phyloP scores from a whole-genome alignment of 176 grass and related monocot species.

The Zizania latifolia region DNA sequence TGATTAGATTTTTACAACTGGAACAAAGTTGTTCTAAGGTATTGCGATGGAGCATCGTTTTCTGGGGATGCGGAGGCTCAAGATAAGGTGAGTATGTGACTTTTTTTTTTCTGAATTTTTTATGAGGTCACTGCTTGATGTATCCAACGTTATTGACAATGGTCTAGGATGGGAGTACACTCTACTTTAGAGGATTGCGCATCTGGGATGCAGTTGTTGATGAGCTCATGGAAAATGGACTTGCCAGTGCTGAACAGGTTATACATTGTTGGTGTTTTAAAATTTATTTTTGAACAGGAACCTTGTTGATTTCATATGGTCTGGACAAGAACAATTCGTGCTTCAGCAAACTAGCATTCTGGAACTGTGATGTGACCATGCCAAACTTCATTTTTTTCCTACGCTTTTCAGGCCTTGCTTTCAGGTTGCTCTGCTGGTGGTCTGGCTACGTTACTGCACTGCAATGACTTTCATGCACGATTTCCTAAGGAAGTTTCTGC shows the following conservation, averaged over 20 bases:
- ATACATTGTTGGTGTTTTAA: neutral
- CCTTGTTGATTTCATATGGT: neutral
- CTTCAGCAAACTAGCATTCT: too few species aligned
- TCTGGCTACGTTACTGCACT: conserved; percentile 62
- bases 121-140: neutral
- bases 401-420: conserved; percentile 55
- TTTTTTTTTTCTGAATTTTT: too few species aligned
- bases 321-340: neutral
- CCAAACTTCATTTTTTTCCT: neutral
- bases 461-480: conserved; percentile 51
- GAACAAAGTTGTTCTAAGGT: conserved; percentile 75
- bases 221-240: conserved; percentile 57
- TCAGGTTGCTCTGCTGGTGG: conserved; percentile 85
- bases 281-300: neutral
- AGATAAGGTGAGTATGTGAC: conserved; percentile 34
- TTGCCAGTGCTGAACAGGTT: conserved; percentile 62
- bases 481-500: conserved; percentile 32
- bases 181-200: conserved; percentile 57
- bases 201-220: conserved; percentile 61
- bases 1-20: conserved; percentile 71
- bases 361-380: neutral
- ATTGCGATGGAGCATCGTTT: conserved; percentile 77
- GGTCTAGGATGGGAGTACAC: conserved; percentile 44
- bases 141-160: neutral
- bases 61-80: conserved; percentile 51